Percentiles rank a stretch among this genome's conserved stretches.
Conservation (phyloP, 331 rosid genomes). For the Dryas integrifolia region DNA sequence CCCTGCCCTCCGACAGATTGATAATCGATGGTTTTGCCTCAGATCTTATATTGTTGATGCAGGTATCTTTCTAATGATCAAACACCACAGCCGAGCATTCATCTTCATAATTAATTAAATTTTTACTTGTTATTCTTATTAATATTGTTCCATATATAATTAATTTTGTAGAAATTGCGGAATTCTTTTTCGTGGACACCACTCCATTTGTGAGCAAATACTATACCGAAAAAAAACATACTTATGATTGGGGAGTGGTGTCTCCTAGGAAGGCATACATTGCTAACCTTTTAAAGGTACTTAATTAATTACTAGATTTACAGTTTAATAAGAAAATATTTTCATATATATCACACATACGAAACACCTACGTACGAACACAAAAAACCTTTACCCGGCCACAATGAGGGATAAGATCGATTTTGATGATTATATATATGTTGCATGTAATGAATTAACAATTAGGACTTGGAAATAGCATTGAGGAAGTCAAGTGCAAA, state of each 20-base stretch:
- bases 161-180: slow-evolving; percentile 22
- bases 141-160: neutral
- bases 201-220: slow-evolving; percentile 23
- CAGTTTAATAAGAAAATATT: no score
- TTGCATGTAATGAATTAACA: neutral
- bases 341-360: no score
- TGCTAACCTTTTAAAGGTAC: slow-evolving; percentile 14
- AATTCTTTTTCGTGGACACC: slow-evolving; percentile 27
- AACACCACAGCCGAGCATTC: no score
- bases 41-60: slow-evolving; percentile 23
- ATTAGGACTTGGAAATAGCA: slow-evolving; percentile 24
- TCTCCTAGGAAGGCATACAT: slow-evolving; percentile 20
- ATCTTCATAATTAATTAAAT: neutral
- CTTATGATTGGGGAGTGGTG: slow-evolving; percentile 19
- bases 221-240: neutral
- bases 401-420: neutral
- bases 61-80: neutral
- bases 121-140: neutral
- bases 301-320: neutral
- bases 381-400: no score
- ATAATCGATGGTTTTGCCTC: slow-evolving; percentile 28
- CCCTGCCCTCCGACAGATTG: slow-evolving; percentile 19
- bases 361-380: no score
- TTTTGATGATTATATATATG: neutral
- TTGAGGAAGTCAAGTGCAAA: slow-evolving; percentile 21